Evolutionary conservation across 176 grass and related monocot genomes (phyloP), one percentile per base, ranked within the genome.

Genomic region (Aegilops longissima): DNA sequence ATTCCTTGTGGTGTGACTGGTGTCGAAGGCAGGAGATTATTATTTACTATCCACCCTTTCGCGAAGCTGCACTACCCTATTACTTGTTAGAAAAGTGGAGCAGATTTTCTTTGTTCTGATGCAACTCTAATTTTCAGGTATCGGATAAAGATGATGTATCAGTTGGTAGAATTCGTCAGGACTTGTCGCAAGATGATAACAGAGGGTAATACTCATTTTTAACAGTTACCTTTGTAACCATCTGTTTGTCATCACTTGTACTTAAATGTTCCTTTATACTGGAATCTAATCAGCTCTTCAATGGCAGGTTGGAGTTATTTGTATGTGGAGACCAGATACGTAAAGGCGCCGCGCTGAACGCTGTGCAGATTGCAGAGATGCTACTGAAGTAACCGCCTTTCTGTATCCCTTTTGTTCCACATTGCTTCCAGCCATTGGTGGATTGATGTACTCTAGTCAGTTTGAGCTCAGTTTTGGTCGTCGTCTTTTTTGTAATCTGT

Each of bases 291-390:
- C 24, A 16, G 17, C 35, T 88, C 66, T 25, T 61, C 68, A 40
- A 39, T 86, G 42, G 33, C 87, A 99, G 97, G 89, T 87, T 99
- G 94, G 97, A 99, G 68, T 80, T 99, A 83, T 96, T 95, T 92
- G 76, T 99, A 4, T 99, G 94, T 86, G 97, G 97, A 9, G 97
- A 99, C 94, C 97, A 99, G 80, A 94, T 99, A 80, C 94, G 94
- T 18, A 99, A 99, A 93, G 97, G 97, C n/a, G 97, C 97, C 17
- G 97, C 97, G 33, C 88, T 99, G 68, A 99, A 99, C 65, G 94
- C 97, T 35, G 87, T 99, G 25, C 97, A 96, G 85, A 99, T 99
- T 86, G 97, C 97, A 66, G 97, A 96, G 70, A 86, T 94, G 90
- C 87, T 99, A 40, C 88, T 99, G 34, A 91, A 96, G 85, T 91